Evolutionary conservation across 2,329 filamentous ascomycete species (phyloP), one percentile per base, ranked within the genome.

Genomic region (Magnaporthiopsis incrustans): DNA sequence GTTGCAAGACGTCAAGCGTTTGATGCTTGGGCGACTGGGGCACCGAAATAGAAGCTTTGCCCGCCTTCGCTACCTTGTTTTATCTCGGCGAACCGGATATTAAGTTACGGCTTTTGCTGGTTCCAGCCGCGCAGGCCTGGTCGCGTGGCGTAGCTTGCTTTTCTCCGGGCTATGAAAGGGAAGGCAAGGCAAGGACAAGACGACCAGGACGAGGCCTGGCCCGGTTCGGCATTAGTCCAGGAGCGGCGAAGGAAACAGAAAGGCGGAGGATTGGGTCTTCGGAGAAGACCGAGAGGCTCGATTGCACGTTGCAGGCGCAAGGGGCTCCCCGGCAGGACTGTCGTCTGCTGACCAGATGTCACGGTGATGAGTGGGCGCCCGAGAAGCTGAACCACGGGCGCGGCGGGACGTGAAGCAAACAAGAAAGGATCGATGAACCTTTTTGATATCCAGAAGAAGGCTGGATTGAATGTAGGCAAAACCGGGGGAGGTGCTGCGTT

Each of bases 1-100:
- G 25, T 32, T 59, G 30, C 58, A 59, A 59, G 58, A 59, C 58
- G 58, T 30, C 26, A 59, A 59, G 35, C 14, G 58, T 59, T 59
- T 59, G 58, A 59, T 59, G 26, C 15, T 30, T 22, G 38, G 38
- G 38, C 38, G 38, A 22, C 38, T 4, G 38, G 15, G 30, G 30
- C 30, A 15, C 38, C 38, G 38, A 50, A 50, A 22, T 50, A 50
- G 38, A 50, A 50, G 38, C 38, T 22, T 22, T 22, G 38, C 38
- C 18, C 38, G 15, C 15, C 7, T 15, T 18, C 22, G 38, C 4
- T 50, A 4, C 33, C 33, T 14, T 35, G 11, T 30, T 35, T 35
- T 35, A 35, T 35, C 33, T 35, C 33, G 33, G 33, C 11, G 33
- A 35, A 11, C 33, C 33, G 33, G 38, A 22, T 50, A 22, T 22